Conservation (phyloP, 2,329 filamentous ascomycete species). For the Aspergillus terreus region DNA sequence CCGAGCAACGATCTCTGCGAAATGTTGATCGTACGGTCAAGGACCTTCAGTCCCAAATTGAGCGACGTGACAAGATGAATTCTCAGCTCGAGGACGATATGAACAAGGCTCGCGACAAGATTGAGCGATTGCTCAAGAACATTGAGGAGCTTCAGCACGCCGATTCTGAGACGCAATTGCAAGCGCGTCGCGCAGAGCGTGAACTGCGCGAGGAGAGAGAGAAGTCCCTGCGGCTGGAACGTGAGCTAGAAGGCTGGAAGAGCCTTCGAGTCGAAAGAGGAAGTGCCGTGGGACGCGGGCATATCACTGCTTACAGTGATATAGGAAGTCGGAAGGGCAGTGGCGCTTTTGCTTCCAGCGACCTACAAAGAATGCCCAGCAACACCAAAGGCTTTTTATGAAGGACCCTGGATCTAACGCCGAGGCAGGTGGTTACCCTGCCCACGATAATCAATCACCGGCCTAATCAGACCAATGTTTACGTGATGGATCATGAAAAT, state of each 20-base stretch:
- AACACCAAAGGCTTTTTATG: conserved; percentile 76
- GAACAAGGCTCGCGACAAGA: conserved; percentile 79
- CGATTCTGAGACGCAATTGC: conserved; percentile 76
- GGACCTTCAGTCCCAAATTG: conserved; percentile 87
- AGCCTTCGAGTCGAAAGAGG: conserved; percentile 62
- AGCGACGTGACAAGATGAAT: conserved; percentile 87
- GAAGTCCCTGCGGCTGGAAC: conserved; percentile 74
- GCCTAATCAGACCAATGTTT: conserved; percentile 6
- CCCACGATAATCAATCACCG: conserved; percentile 6
- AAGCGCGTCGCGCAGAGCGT: conserved; percentile 79
- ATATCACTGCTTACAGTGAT: conserved; percentile 35
- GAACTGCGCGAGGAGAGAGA: conserved; percentile 88
- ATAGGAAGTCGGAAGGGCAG: conserved; percentile 38
- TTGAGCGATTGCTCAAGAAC: conserved; percentile 80
- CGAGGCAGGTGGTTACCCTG: conserved; percentile 13
- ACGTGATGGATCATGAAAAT: conserved; percentile 12
- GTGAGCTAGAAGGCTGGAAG: conserved; percentile 82
- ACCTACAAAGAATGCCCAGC: conserved; percentile 65
- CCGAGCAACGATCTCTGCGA: conserved; percentile 80
- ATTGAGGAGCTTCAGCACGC: conserved; percentile 92
- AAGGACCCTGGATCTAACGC: conserved; percentile 11
- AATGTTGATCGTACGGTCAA: conserved; percentile 93
- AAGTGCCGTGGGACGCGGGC: conserved; percentile 27
- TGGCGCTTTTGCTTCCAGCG: conserved; percentile 39
- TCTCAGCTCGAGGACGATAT: conserved; percentile 78